phyloP scores from a whole-genome alignment of 2,329 filamentous ascomycete species.

The Scorias spongiosa region DNA sequence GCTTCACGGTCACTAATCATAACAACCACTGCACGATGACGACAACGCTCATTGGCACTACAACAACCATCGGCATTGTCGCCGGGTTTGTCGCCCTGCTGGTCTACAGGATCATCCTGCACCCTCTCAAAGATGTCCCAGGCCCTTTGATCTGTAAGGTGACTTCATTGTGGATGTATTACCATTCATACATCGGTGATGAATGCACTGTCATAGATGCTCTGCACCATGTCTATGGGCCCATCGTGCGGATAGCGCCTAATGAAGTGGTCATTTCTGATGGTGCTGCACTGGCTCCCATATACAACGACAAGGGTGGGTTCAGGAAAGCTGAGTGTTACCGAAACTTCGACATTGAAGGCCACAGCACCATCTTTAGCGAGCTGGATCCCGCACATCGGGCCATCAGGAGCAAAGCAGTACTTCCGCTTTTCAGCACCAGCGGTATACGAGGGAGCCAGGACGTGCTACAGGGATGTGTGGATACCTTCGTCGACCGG shows the following conservation, averaged over 20 bases:
- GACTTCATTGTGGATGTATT: slow-evolving; percentile 14
- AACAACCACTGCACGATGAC: background rate
- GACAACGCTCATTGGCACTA: background rate
- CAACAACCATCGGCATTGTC: background rate
- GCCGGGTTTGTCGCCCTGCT: slow-evolving; percentile 1
- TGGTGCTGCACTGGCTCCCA: slow-evolving; percentile 30
- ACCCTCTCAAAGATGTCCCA: slow-evolving; percentile 20
- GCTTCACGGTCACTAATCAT: too few species aligned
- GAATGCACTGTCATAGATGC: slow-evolving; percentile 11
- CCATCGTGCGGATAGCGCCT: slow-evolving; percentile 9
- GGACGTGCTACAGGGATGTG: slow-evolving; percentile 25
- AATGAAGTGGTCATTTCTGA: slow-evolving; percentile 26
- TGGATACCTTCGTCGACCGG: slow-evolving; percentile 27
- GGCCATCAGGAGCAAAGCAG: slow-evolving; percentile 33
- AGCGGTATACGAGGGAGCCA: slow-evolving; percentile 28
- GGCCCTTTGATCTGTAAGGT: slow-evolving; percentile 16
- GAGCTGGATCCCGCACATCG: slow-evolving; percentile 27
- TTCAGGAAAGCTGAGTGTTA: slow-evolving; percentile 39
- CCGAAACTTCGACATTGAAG: slow-evolving; percentile 42
- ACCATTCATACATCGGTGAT: slow-evolving; percentile 17
- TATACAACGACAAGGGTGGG: slow-evolving; percentile 38
- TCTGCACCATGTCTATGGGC: slow-evolving; percentile 8
- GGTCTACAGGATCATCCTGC: slow-evolving; percentile 20
- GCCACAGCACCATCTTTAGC: slow-evolving; percentile 39
- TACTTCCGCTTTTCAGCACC: slow-evolving; percentile 35